Conservation (phyloP, 2,329 filamentous ascomycete species). For the Pseudocercospora ulei region DNA sequence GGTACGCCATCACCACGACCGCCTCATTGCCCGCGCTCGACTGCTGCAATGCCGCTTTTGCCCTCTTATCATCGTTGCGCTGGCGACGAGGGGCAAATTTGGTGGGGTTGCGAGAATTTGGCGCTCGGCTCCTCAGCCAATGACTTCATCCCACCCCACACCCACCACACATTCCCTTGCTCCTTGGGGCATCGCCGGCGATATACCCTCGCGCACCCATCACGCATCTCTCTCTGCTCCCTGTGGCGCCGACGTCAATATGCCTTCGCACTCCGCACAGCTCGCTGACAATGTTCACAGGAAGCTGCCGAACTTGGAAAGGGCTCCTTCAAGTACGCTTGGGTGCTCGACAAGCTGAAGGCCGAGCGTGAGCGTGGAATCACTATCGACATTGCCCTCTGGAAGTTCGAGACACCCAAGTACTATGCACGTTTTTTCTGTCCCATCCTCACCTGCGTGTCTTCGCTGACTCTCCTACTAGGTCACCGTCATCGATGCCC, state of each 20-base stretch:
- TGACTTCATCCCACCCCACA: conserved; percentile 17
- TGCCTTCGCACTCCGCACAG: not conserved
- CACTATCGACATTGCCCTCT: conserved; percentile 99
- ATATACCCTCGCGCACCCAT: not conserved
- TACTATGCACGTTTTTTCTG: conserved; percentile 51
- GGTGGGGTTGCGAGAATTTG: conserved; percentile 25
- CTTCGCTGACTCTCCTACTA: not conserved
- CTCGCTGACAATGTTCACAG: conserved; percentile 44
- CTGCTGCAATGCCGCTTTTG: conserved; percentile 10
- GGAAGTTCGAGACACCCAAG: conserved; percentile 99
- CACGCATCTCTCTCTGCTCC: conserved; percentile 8
- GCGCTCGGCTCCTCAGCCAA: conserved; percentile 17
- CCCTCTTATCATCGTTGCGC: conserved; percentile 17
- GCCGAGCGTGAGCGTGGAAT: conserved; percentile 99
- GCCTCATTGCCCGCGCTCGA: conserved; percentile 6
- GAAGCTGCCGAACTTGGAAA: conserved; percentile 99
- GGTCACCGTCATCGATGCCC: conserved; percentile 57
- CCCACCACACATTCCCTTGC: conserved; percentile 9
- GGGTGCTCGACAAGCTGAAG: conserved; percentile 99
- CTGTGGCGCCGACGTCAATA: not conserved
- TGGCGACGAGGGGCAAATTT: conserved; percentile 22
- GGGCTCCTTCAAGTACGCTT: conserved; percentile 99
- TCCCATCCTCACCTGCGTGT: not conserved
- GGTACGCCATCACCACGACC: conserved; percentile 45
- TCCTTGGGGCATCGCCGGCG: conserved; percentile 1